Base-by-base conservation (phyloP, 2,329 filamentous ascomycete species). In the Fusarium chaquense region DNA sequence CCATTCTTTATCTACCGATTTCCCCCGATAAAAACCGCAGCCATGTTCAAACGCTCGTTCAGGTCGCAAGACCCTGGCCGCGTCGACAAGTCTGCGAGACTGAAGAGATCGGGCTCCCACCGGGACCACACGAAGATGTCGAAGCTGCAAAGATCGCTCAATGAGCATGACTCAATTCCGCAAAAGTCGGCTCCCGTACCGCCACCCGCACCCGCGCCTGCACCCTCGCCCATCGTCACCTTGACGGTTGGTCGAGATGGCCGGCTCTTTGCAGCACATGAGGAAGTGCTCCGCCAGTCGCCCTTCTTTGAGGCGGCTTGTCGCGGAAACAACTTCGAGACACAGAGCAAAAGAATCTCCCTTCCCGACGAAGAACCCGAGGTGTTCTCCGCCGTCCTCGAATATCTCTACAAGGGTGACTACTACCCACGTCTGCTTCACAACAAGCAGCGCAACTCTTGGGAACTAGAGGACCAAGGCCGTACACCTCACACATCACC, bases 401-500 rank as follows among this genome's bases (percentile, higher is more conserved):
- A 98, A 85, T 98, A 94, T 81, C 89, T 98, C 73, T 98, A 98
- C 90, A 97, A 97, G 85, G 93, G 93, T 73, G 94, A 97, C 86
- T 97, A 97, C 84, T 96, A 92, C 81, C 94, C 94, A 59, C 92
- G 93, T 81, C 86, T 98, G 83, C 78, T 97, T 74, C 93, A 93
- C 81, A 92, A 93, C 87, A 93, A 92, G 86, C 90, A 90, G 81
- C 91, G 89, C 78, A 91, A 93, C 85, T 91, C 91, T 83, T 97
- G 93, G 92, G 90, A 93, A 80, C 92, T 97, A 83, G 93, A 97
- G 87, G 91, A 92, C 80, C 73, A 76, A 46, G 72, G 65, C 62
- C 69, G 69, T 38, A 83, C 83, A 45, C 83, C 84, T 70, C 80
- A 81, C 58, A 78, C 82, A 70, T 84, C 85, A 77, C 85, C 88